Evolutionary conservation across 1,139 yeast species (phyloP).

Genomic region (Pichia sp.): DNA sequence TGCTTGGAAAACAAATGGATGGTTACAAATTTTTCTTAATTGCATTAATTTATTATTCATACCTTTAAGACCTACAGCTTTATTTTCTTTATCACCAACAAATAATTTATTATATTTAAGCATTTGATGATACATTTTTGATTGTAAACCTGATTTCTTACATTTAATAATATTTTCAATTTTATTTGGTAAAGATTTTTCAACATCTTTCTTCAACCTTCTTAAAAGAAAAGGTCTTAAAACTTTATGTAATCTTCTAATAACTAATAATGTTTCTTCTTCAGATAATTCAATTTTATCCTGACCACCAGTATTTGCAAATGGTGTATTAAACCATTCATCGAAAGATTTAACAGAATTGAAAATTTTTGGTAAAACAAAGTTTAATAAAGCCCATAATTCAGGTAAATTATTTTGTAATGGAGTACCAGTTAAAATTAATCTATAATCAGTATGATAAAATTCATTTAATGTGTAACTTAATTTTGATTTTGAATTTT

Average conservation of each 20-base stretch:
- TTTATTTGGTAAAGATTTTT: conserved; percentile 88
- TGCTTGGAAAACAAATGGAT: conserved; percentile 93
- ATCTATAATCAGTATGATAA: conserved; percentile 76
- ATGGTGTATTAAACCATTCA: conserved; percentile 98
- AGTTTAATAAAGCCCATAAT: conserved; percentile 92
- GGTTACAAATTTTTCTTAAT: conserved; percentile 91
- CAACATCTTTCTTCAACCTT: conserved; percentile 92
- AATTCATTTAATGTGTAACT: conserved; percentile 77
- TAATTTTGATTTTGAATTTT: conserved; percentile 83
- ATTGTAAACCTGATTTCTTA: conserved; percentile 77
- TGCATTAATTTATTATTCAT: conserved; percentile 94
- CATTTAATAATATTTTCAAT: conserved; percentile 89
- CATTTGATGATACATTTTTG: conserved; percentile 81
- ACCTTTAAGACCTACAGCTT: conserved; percentile 74
- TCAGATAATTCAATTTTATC: conserved; percentile 91
- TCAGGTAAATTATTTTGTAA: conserved; percentile 94
- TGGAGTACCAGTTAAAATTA: conserved; percentile 96
- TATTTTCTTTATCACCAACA: conserved; percentile 58
- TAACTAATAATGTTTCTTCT: conserved; percentile 87
- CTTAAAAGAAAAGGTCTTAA: conserved; percentile 86
- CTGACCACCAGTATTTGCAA: conserved; percentile 92
- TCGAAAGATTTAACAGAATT: conserved; percentile 95
- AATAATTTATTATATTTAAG: conserved; percentile 78
- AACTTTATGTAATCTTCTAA: conserved; percentile 88
- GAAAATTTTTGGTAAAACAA: conserved; percentile 92